Evolutionary conservation across 2,329 filamentous ascomycete genomes (phyloP), one percentile per base, ranked within the genome.

Genomic region (Purpureocillium lavendulum): DNA sequence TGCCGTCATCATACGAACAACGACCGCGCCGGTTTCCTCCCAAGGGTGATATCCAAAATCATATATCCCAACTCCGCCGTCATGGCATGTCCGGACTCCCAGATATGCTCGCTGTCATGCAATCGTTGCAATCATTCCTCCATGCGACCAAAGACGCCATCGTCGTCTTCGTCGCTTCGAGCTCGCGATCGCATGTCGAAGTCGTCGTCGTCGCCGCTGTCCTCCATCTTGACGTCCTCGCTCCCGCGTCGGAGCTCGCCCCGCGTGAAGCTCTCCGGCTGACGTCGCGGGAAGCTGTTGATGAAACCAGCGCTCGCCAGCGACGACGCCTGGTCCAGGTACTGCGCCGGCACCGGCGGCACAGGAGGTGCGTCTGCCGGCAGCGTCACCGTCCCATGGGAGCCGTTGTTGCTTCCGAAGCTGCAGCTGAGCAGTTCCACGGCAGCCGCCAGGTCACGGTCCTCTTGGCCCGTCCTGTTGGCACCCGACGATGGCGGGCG

Each of bases 131-230:
- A 47, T 66, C 71, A 92, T 62, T 94, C 87, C 65, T 98, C 92
- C 90, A 97, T 97, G 50, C 80, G 79, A 41, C 89, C 89, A 69
- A 98, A 98, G 53, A 97, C 84, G 56, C 89, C 89, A 49, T 96
- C 89, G 49, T 97, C 90, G 46, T 94, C 88, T 52, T 95, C 89
- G 52, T 94, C 86, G 60, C 80, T 83, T 45, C 83, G 76, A 37
- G 76, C 75, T 40, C 77, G 73, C 36, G 70, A 75, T 40, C 66
- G 71, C 50, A 67, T 65, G 53, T 80, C 79, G 42, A 81, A 76
- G 45, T 84, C 80, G 50, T 82, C 78, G 40, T 87, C 81, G 50
- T 83, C 79, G 40, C 87, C 81, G 50, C 75, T 76, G 37, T 78
- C 77, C 48, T 81, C 77, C 72, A 80, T 84, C 62, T 80, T 81